A percentile compares a stretch with the other conserved stretches of the same genome.
These are phyloP conservation scores for Penicillium maclennaniae DNA, from an alignment of 495 filamentous ascomycete species.

Conservation along the genomic window DNA sequence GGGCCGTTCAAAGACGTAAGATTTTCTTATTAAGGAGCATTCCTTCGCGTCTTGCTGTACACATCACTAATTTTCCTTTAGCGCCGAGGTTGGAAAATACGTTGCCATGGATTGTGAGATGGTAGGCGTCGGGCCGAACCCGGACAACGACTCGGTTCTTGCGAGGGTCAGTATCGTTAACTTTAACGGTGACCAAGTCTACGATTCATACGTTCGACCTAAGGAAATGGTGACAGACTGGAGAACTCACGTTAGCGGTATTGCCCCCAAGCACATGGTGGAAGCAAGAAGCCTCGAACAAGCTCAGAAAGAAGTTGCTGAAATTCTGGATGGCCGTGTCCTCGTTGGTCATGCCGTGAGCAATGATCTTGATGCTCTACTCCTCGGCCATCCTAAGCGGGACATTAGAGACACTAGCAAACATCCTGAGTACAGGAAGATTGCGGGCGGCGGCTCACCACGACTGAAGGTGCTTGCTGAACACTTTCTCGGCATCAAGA, in stretches of 20 bases:
- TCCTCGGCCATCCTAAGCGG: slow-evolving; percentile 68
- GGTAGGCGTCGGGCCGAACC: slow-evolving; percentile 79
- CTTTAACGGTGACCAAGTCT: slow-evolving; percentile 83
- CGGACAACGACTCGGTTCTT: slow-evolving; percentile 63
- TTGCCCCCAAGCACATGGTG: slow-evolving; percentile 65
- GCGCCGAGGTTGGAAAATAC: slow-evolving; percentile 71
- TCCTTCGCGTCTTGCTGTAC: neutral
- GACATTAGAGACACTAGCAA: slow-evolving; percentile 83
- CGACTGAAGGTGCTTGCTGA: slow-evolving; percentile 69
- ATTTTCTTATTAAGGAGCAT: neutral
- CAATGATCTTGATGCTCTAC: slow-evolving; percentile 75
- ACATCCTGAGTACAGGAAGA: slow-evolving; percentile 66
- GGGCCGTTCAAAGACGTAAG: slow-evolving; percentile 46
- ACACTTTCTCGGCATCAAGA: slow-evolving; percentile 75
- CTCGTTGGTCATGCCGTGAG: slow-evolving; percentile 87
- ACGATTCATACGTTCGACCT: slow-evolving; percentile 85
- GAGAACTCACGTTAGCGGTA: slow-evolving; percentile 79
- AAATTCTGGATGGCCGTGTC: slow-evolving; percentile 67
- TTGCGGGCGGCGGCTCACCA: slow-evolving; percentile 74
- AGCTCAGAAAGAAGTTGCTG: slow-evolving; percentile 68
- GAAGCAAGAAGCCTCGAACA: slow-evolving; percentile 64
- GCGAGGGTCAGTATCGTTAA: slow-evolving; percentile 87
- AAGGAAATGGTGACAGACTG: slow-evolving; percentile 79
- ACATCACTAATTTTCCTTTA: slow-evolving; percentile 18
- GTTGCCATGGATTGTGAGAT: slow-evolving; percentile 96